phyloP scores from a whole-genome alignment of 2,329 filamentous ascomycete species.

The Colletotrichum lentis region DNA sequence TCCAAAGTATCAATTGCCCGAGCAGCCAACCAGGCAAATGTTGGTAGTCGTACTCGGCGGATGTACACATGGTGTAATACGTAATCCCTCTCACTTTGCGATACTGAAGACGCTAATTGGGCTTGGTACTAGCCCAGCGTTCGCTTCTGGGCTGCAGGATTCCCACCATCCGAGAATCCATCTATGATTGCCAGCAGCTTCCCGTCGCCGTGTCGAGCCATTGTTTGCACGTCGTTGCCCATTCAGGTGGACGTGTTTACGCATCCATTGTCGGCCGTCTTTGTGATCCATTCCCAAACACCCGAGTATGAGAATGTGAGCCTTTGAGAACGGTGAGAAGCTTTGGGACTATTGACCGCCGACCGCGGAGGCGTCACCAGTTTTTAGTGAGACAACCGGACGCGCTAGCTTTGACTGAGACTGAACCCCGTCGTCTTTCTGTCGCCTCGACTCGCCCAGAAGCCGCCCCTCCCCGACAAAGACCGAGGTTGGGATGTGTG shows the following conservation, averaged over 20 bases:
- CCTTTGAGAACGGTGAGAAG: conserved; percentile 2
- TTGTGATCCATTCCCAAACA: conserved; percentile 10
- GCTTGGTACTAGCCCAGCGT: not conserved
- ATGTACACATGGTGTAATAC: not conserved
- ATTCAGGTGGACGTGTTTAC: conserved; percentile 29
- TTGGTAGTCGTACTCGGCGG: not conserved
- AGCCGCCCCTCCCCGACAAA: conserved; percentile 7
- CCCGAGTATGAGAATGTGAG: not conserved
- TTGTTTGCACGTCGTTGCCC: not conserved
- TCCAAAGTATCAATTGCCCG: not conserved
- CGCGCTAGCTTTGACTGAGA: conserved; percentile 20
- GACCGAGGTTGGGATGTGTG: conserved; percentile 20
- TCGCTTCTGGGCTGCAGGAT: not conserved
- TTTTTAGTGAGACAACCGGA: conserved; percentile 10
- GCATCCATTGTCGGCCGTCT: conserved; percentile 24
- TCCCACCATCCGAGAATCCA: not conserved
- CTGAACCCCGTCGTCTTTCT: conserved; percentile 2
- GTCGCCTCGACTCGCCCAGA: conserved; percentile 20
- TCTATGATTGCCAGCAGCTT: conserved; percentile 8
- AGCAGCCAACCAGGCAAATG: not conserved
- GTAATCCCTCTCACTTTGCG: not conserved
- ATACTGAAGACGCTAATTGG: not conserved
- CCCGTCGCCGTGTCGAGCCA: conserved; percentile 1
- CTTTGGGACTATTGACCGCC: conserved; percentile 23
- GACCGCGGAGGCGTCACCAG: conserved; percentile 24